These are phyloP conservation scores for Colletotrichum tanaceti DNA, from an alignment of 2,329 filamentous ascomycete genomes.

Conservation along the genomic window DNA sequence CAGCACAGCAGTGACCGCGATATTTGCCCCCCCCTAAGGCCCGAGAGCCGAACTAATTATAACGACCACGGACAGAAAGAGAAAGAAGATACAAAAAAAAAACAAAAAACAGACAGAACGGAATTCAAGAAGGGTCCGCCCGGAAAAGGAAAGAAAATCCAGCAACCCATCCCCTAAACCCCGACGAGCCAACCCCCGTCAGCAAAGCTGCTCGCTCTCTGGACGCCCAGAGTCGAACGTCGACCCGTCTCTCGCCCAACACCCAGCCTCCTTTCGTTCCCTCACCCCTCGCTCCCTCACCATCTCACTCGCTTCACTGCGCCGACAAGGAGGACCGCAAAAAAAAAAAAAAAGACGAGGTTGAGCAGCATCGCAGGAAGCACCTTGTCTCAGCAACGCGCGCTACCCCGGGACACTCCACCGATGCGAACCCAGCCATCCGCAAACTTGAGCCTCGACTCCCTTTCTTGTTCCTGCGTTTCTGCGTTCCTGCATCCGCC, in stretches of 20 bases:
- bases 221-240: slow-evolving; percentile 35
- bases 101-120: not conserved
- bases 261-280: slow-evolving; percentile 34
- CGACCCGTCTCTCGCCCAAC: slow-evolving; percentile 33
- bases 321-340: slow-evolving; percentile 41
- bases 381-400: slow-evolving; percentile 44
- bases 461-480: slow-evolving; percentile 46
- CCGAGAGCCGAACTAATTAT: slow-evolving; percentile 33
- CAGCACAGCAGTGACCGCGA: slow-evolving; percentile 11
- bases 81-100: not conserved
- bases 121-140: slow-evolving; percentile 27
- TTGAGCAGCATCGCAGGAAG: slow-evolving; percentile 47
- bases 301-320: slow-evolving; percentile 38
- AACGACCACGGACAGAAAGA: slow-evolving; percentile 24
- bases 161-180: slow-evolving; percentile 33
- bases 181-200: slow-evolving; percentile 38
- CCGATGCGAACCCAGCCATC: slow-evolving; percentile 61
- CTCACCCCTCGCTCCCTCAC: slow-evolving; percentile 37
- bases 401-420: slow-evolving; percentile 47
- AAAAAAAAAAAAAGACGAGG: slow-evolving; percentile 56
- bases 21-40: slow-evolving; percentile 5
- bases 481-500: slow-evolving; percentile 41
- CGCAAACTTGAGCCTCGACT: slow-evolving; percentile 52
- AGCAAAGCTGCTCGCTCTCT: slow-evolving; percentile 30
- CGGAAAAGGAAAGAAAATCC: not conserved